These are phyloP conservation scores for Chalciporus sphaerocephalus DNA, from an alignment of 768 basidiomycete genomes.

Conservation along the genomic window DNA sequence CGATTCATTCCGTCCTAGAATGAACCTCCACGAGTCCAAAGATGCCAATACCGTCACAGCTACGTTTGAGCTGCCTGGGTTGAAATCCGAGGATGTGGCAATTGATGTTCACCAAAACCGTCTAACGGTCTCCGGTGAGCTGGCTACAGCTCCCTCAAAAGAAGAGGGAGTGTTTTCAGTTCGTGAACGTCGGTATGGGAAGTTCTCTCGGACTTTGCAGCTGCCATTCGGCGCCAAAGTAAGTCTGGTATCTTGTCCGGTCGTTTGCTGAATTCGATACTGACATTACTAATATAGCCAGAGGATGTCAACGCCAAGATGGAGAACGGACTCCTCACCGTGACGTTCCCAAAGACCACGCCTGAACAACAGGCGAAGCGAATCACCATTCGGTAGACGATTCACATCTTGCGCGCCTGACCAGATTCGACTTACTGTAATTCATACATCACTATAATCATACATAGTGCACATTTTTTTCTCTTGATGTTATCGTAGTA, in stretches of 20 bases:
- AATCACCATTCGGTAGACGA: conserved; percentile 22
- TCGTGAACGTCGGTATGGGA: conserved; percentile 42
- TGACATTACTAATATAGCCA: conserved; percentile 21
- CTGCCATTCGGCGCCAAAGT: conserved; percentile 44
- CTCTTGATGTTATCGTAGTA: no score
- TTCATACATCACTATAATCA: no score
- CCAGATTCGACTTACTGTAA: no score
- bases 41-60: conserved; percentile 42
- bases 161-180: conserved; percentile 42
- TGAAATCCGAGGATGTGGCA: conserved; percentile 45
- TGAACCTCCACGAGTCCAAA: conserved; percentile 44
- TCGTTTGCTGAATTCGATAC: background rate
- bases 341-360: conserved; percentile 43
- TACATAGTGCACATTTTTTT: no score
- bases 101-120: conserved; percentile 45
- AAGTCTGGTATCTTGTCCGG: background rate
- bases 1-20: conserved; percentile 22
- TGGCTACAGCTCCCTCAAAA: conserved; percentile 30
- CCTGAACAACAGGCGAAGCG: conserved; percentile 39
- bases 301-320: conserved; percentile 43
- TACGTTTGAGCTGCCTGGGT: conserved; percentile 49
- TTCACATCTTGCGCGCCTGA: no score
- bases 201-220: conserved; percentile 41
- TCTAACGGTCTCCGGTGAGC: conserved; percentile 45
- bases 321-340: conserved; percentile 41